Evolutionary conservation across 2,329 filamentous ascomycete species (phyloP).

Genomic region (Fusarium sambucinum): DNA sequence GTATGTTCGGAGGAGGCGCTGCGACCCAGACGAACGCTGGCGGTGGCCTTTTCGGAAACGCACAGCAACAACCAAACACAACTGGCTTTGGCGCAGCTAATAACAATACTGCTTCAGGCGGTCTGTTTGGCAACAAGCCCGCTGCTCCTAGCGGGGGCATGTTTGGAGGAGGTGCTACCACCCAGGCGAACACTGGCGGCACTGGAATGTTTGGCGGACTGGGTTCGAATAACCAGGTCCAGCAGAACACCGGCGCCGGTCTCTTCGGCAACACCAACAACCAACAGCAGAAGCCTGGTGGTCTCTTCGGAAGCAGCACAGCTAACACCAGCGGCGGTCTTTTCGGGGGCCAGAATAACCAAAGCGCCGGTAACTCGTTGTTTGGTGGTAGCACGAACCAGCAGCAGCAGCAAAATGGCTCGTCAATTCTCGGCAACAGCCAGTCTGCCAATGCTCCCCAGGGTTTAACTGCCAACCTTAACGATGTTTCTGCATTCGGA

Average conservation of each 20-base stretch:
- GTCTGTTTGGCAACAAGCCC: slow-evolving; percentile 57
- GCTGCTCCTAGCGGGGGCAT: slow-evolving; percentile 54
- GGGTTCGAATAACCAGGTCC: slow-evolving; percentile 53
- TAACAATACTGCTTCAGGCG: slow-evolving; percentile 49
- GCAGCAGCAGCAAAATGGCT: slow-evolving; percentile 64
- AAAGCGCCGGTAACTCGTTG: slow-evolving; percentile 58
- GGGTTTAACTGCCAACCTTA: slow-evolving; percentile 80
- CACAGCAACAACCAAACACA: slow-evolving; percentile 49
- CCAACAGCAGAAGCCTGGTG: slow-evolving; percentile 58
- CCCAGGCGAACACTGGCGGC: slow-evolving; percentile 53
- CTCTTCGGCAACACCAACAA: slow-evolving; percentile 62
- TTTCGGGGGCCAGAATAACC: slow-evolving; percentile 65
- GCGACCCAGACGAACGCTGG: slow-evolving; percentile 51
- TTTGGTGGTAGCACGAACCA: slow-evolving; percentile 62
- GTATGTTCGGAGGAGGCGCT: slow-evolving; percentile 57
- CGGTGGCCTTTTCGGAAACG: slow-evolving; percentile 60
- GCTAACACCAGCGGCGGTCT: slow-evolving; percentile 62
- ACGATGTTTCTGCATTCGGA: slow-evolving; percentile 89
- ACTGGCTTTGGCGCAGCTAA: slow-evolving; percentile 54
- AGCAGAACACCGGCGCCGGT: slow-evolving; percentile 57
- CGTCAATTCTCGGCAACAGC: slow-evolving; percentile 70
- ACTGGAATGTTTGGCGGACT: slow-evolving; percentile 60
- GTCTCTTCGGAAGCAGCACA: slow-evolving; percentile 65
- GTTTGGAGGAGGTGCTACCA: slow-evolving; percentile 55
- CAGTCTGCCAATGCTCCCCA: slow-evolving; percentile 67